Base-by-base conservation (phyloP, 164 flowering plant species). In the Akebia trifoliata region DNA sequence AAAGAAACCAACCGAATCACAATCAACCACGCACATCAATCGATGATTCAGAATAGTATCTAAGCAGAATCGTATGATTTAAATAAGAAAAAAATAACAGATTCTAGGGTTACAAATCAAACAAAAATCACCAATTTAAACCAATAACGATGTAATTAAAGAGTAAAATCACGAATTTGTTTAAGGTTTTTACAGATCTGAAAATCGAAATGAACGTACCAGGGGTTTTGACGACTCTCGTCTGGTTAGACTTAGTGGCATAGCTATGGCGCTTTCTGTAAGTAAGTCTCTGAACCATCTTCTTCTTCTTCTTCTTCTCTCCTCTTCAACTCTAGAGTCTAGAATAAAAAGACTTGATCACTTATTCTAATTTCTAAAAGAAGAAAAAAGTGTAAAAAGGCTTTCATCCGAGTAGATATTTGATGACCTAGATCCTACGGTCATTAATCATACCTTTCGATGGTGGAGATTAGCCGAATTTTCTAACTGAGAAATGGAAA, bases 201-300 rank as follows among this genome's bases (percentile, higher is more conserved):
- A 30, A 15, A 39, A 30, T 15, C 22, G 24, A 64, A 20, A 20
- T 8, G 6, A 17, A 29, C 0, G 0, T 73, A 81, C 86, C 81
- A 26, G 83, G 86, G 45, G 78, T 74, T 71, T 81, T 81, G 70
- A 81, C 86, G 44, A 80, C 68, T 48, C 82, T 65, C 12, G 61
- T 71, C 67, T 77, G 78, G 69, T 80, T 78, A 57, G 85, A 81
- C 57, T 81, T 78, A 59, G 82, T 81, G 22, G 82, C 80, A 57
- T 81, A 81, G 65, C 81, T 76, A 38, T 81, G 86, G 28, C 86
- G 77, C 46, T 62, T 70, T n/a, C 81, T 69, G 53, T 78, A 81
- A 1, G 81, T 78, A 26, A 81, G 73, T n/a, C 86, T 57, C 58
- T 81, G 86, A 32, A 78, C 83, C 83, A 81, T 81, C 40, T 72